Percentiles rank a stretch among this genome's conserved stretches.
Evolutionary conservation across 2,329 filamentous ascomycete species (phyloP).

Genomic region (Fusarium tanahbumbuense): DNA sequence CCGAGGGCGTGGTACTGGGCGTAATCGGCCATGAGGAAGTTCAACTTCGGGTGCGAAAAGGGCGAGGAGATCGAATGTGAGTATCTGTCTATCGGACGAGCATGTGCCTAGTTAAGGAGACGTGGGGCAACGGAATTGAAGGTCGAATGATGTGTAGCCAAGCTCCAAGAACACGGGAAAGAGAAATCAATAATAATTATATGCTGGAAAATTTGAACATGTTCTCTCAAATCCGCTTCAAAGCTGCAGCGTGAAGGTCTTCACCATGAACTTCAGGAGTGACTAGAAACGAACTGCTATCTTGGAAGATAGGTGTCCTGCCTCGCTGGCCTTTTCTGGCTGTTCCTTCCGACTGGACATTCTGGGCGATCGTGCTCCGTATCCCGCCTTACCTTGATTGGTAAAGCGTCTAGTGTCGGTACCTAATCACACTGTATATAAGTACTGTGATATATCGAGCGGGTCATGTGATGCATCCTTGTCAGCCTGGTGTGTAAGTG

Average conservation of each 20-base stretch:
- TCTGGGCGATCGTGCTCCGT: slow-evolving; percentile 42
- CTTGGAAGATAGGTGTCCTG: slow-evolving; percentile 40
- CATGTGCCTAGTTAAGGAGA: slow-evolving; percentile 44
- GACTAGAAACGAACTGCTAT: slow-evolving; percentile 29
- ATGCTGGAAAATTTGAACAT: slow-evolving; percentile 39
- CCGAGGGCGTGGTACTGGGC: slow-evolving; percentile 67
- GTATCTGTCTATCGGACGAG: slow-evolving; percentile 44
- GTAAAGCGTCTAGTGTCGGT: slow-evolving; percentile 30
- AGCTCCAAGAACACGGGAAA: slow-evolving; percentile 30
- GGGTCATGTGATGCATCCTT: slow-evolving; percentile 40
- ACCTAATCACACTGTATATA: slow-evolving; percentile 15
- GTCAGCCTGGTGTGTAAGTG: slow-evolving; percentile 7
- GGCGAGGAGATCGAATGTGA: slow-evolving; percentile 36
- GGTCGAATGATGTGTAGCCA: slow-evolving; percentile 22
- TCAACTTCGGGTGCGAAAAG: slow-evolving; percentile 20
- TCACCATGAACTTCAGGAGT: slow-evolving; percentile 27
- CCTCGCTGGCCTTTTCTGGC: slow-evolving; percentile 49
- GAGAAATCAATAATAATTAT: slow-evolving; percentile 40
- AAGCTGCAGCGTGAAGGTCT: slow-evolving; percentile 17
- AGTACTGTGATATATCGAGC: slow-evolving; percentile 39
- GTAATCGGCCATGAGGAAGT: slow-evolving; percentile 64
- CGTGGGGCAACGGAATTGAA: slow-evolving; percentile 41
- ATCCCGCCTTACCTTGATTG: slow-evolving; percentile 45
- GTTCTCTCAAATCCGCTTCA: slow-evolving; percentile 37
- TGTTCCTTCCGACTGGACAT: slow-evolving; percentile 38